Base-by-base conservation (phyloP, 208 protist species). In the Trypanosoma theileri region DNA sequence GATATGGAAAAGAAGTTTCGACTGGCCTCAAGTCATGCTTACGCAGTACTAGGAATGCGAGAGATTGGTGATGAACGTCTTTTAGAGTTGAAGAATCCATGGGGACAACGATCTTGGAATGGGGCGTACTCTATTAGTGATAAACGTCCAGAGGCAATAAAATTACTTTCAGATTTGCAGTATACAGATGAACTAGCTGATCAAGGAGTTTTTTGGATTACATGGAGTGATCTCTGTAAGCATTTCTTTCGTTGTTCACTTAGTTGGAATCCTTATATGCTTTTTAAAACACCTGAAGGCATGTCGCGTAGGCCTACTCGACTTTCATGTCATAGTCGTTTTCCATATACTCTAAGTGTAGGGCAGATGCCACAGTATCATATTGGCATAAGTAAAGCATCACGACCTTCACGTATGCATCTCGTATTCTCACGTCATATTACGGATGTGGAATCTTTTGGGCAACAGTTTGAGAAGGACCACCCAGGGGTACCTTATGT, bases 241-340 rank as follows among this genome's bases (percentile, higher is more conserved):
- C 78, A 80, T 75, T 97, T 96, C 59, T 77, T 82, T 51, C 73
- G 80, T 21, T 81, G 70, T 70, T 81, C 66, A 61, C 74, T 97
- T 9, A 92, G 82, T 66, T 97, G 93, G 91, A 94, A 94, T 66
- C 93, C 93, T 35, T 94, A 96, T 74, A 77, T 91, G 72, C 80
- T 95, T 6, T 95, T 80, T 66, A 82, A 77, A 53, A 80, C 75
- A 0, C 41, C 79, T 22, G 82, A 91, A 4, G 84, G 82, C 9
- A 63, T 69, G 63, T 68, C 90, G 24, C 69, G 68, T 16, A 77
- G 82, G 12, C 90, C 90, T 10, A 79, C 77, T 21, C 82, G 90
- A 48, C 69, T 95, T 3, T 86, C 87, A 13, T 90, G 84, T 61
- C 90, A 95, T 68, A 80, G 77, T 41, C 70, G 68, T 24, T 88